Base-by-base conservation (phyloP, 345 rosid genomes). In the Populus deltoides region DNA sequence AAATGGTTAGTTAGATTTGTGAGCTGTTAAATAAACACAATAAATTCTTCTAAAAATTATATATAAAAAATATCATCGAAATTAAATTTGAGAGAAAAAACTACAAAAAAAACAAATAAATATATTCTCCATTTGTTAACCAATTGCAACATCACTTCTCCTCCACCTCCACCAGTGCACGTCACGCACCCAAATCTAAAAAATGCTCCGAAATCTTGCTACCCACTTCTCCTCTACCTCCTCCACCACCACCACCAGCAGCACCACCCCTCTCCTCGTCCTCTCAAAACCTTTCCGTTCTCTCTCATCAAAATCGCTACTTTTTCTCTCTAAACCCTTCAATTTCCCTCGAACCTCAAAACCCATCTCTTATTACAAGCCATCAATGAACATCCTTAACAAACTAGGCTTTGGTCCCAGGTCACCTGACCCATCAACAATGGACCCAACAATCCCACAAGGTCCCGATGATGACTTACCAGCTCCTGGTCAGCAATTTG, bases 361-460 rank as follows among this genome's bases (percentile, higher is more conserved):
- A 15, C 70, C 51, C 72, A 11, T 81, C 62, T 86, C 86, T 75
- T 18, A 49, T 47, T 72, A 65, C 87, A 71, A 38, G 1, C 72
- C 91, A 65, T 80, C 86, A 17, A 90, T 95, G 98, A 92, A 93
- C 90, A 92, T 95, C 82, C 96, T 95, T 83, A 95, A 88, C 89
- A 92, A 88, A 77, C 80, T 95, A 68, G 94, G 98, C 3, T 90
- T 95, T 67, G 99, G 96, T 67, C 81, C 86, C 77, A 76, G 25
- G 81, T 70, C 83, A 9, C 71, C 90, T 1, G 90, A 85, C 81
- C 87, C 90, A 0, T 83, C 86, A 18, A 79, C 86, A 57, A 84
- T 80, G 87, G 92, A 89, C 75, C 88, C 93, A 3, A 85, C 94
- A 47, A 85, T 91, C 84, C 85, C 92, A 29, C 99, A 89, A 71